Base-by-base conservation (phyloP, 2,329 filamentous ascomycete species). In the Stachybotrys chartarum region DNA sequence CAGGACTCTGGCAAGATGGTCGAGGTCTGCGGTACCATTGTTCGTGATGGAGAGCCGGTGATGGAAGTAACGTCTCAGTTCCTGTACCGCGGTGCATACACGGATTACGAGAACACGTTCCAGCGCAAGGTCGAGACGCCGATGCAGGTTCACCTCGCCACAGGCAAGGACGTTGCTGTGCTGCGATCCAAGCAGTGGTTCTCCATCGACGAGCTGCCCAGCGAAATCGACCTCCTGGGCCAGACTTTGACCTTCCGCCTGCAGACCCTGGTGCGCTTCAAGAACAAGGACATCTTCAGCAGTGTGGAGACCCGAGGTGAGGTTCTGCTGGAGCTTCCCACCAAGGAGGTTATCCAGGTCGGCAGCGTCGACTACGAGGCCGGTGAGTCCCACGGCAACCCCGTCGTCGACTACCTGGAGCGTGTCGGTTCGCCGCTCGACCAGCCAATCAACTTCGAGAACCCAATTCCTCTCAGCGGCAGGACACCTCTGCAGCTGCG, bases 21-120 rank as follows among this genome's bases (percentile, higher is more conserved):
- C 17, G 95, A 99, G 74, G 93, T 99, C n/a, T 97, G 92, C 66
- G 94, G 94, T 59, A 99, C 94, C 6, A 96, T 99, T 66, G 87
- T 83, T 54, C 88, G 94, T 48, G 85, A 92, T 54, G 88, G 88
- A 30, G 74, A 89, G 70, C 81, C 91, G 6, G 91, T 99, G 59
- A 99, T 99, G 94, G 91, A 99, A 70, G 94, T 99, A 31, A 97
- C 92, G 12, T 97, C 91, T 59, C 94, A 99, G 72, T 99, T 99
- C 82, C 74, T 99, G 66, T 99, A 99, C 80, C 88, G 95, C 52
- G 94, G 94, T 55, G 80, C 81, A 32, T 99, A 99, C 76, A 88
- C 83, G 55, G 95, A 99, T 72, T 99, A 85, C 64, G 89, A 97
- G 76, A 99, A 96, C 76, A 99, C 95, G 7, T 99, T 99, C 85